Base-by-base conservation (phyloP, 1,284 basidiomycete species). In the Irpex sp. region DNA sequence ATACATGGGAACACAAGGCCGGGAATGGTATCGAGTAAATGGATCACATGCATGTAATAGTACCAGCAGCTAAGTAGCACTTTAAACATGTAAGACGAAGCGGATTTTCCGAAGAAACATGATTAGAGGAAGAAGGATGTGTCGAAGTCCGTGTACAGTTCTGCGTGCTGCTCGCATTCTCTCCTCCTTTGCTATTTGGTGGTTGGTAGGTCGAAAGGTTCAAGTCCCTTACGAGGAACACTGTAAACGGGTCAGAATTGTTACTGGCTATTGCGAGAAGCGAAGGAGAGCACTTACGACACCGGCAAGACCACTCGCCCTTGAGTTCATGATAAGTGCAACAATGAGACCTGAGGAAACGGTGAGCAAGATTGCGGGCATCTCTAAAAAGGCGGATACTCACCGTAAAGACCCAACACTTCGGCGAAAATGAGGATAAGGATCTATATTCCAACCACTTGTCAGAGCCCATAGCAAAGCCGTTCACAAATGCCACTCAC, bases 271-370 rank as follows among this genome's bases (percentile, higher is more conserved):
- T 2, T 33, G 16, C 9, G n/a, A 21, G n/a, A 10, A 23, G 18
- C 5, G 7, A 14, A 8, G 33, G 1, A 45, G 14, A 18, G 9
- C 23, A 68, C 71, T 56, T 58, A 73, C 72, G 47, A 63, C 63
- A 28, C 64, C 64, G 45, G 56, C 63, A 56, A 68, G 58, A 57
- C 69, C 69, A 51, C 68, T 58, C 18, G 84, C 76, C 70, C 77
- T 81, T 59, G 86, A 88, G 79, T 94, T 93, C 86, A 95, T 89
- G 76, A 95, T 93, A 45, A 95, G 84, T 21, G 93, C 93, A 64
- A 95, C 93, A 70, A 95, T 95, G 63, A 95, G 83, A 63, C 86
- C 85, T 84, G 59, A 51, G 61, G 47, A 56, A 45, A 18, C 49
- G 58, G 62, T 16, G 16, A 56, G 28, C 8, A 57, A 6, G 8